A percentile compares a stretch with the other conserved stretches of the same genome.
These are phyloP conservation scores for Meripilus lineatus DNA, from an alignment of 1,284 basidiomycete species.

Conservation along the genomic window DNA sequence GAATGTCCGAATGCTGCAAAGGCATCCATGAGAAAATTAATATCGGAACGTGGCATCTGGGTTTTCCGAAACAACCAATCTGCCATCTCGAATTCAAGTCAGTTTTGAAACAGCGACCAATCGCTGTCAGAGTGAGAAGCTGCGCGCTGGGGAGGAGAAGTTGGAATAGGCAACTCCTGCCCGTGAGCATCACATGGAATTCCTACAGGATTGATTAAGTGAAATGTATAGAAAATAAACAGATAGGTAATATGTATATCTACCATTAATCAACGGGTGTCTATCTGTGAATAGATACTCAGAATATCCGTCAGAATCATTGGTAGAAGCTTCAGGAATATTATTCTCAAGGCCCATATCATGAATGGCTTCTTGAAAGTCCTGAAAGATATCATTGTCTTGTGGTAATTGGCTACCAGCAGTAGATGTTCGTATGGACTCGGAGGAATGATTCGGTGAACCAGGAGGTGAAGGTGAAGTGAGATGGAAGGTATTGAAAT, in stretches of 20 bases:
- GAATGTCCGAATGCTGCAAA: conserved; percentile 16
- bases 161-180: background rate
- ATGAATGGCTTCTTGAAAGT: background rate
- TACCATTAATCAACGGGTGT: no score
- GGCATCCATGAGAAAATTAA: no score
- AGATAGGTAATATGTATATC: no score
- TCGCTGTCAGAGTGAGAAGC: conserved; percentile 4
- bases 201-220: no score
- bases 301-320: no score
- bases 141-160: background rate
- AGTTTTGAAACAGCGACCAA: conserved; percentile 3
- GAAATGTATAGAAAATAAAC: no score
- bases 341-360: background rate
- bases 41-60: conserved; percentile 14
- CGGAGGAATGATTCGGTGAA: background rate
- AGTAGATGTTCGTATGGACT: background rate
- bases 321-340: no score
- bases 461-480: no score
- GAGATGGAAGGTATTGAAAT: background rate
- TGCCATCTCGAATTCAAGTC: no score
- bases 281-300: no score
- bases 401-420: background rate
- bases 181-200: no score
- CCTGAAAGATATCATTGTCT: background rate
- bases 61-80: conserved; percentile 6